Evolutionary conservation across 805 yeast species (phyloP).

Genomic region (Ogataea thermomethanolica): DNA sequence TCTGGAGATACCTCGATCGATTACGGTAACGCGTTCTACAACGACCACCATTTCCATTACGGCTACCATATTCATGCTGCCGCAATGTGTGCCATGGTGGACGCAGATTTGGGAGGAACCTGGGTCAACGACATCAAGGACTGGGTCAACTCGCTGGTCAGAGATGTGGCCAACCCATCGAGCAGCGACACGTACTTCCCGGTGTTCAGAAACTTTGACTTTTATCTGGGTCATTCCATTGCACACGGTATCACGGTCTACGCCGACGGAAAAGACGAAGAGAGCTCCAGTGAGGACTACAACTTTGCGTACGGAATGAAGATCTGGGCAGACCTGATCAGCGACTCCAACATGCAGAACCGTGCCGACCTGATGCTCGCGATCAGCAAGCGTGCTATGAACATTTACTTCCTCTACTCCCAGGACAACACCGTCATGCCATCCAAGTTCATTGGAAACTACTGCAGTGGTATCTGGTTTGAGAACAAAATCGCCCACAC

Average conservation of each 20-base stretch:
- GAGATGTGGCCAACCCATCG: conserved; percentile 64
- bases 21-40: conserved; percentile 67
- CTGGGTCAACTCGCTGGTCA: conserved; percentile 55
- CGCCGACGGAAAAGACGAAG: conserved; percentile 64
- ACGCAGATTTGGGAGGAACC: conserved; percentile 43
- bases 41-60: conserved; percentile 76
- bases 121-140: conserved; percentile 48
- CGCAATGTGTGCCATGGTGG: conserved; percentile 58
- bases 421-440: conserved; percentile 49
- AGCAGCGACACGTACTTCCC: conserved; percentile 52
- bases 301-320: conserved; percentile 63
- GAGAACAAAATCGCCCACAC: conserved; percentile 67
- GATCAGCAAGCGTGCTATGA: conserved; percentile 48
- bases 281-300: conserved; percentile 63
- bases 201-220: conserved; percentile 57
- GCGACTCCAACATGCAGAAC: conserved; percentile 47
- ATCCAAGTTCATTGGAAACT: conserved; percentile 43
- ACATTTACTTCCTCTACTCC: conserved; percentile 46
- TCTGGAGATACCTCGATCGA: conserved; percentile 52
- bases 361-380: conserved; percentile 58
- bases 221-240: conserved; percentile 67
- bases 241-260: conserved; percentile 58
- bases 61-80: conserved; percentile 72
- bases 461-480: conserved; percentile 59
- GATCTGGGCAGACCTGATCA: conserved; percentile 58